These are phyloP conservation scores for Pilaira anomala DNA, from an alignment of 192 early-diverging fungal species.

Conservation along the genomic window DNA sequence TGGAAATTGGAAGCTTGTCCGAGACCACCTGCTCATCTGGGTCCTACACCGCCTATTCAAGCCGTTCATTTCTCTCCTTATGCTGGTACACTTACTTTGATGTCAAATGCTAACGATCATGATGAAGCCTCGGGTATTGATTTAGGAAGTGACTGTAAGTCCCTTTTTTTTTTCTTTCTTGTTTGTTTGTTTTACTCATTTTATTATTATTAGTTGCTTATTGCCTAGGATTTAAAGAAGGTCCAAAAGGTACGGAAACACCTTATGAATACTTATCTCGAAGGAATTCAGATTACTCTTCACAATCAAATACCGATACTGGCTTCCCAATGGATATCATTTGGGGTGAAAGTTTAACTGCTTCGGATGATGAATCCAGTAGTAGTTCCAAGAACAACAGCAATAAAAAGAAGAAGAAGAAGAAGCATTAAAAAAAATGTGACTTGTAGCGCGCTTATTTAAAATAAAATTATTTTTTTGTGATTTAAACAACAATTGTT, in stretches of 20 bases:
- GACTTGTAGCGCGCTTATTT: no score
- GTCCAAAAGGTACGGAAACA: constrained; percentile 18
- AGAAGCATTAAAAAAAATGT: background rate
- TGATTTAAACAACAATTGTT: background rate
- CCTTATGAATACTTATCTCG: constrained; percentile 20
- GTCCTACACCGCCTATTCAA: constrained; percentile 30
- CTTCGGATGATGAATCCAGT: constrained; percentile 11
- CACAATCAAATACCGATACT: constrained; percentile 2
- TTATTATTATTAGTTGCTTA: constrained; percentile 25
- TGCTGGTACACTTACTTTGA: constrained; percentile 24
- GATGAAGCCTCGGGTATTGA: constrained; percentile 27
- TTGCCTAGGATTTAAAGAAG: constrained; percentile 34
- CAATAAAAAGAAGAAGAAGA: constrained; percentile 12
- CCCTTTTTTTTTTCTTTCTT: no score
- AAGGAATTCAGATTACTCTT: constrained; percentile 10
- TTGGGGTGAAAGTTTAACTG: constrained; percentile 32
- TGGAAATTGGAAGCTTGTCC: constrained; percentile 30
- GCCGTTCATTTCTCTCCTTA: constrained; percentile 22
- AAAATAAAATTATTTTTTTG: background rate
- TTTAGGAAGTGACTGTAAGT: constrained; percentile 36
- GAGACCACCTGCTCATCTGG: constrained; percentile 28
- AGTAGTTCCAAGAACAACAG: background rate
- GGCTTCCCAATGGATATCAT: constrained; percentile 18
- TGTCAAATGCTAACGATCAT: constrained; percentile 9
- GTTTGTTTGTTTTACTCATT: no score